Conservation (phyloP, 2,329 filamentous ascomycete genomes). For the Fusarium tupiense region DNA sequence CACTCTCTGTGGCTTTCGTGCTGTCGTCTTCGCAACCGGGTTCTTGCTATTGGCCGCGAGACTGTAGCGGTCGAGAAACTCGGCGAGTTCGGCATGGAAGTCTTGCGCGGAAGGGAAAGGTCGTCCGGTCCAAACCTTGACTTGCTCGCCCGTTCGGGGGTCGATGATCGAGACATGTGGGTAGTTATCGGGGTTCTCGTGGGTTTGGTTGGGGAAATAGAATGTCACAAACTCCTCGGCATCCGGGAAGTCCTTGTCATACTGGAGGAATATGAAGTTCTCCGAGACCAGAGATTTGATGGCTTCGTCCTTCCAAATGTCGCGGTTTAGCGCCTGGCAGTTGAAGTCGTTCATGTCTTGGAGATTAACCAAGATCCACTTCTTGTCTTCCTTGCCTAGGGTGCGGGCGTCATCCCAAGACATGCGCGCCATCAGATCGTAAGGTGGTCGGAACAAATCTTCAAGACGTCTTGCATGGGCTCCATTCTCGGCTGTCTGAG, state of each 20-base stretch:
- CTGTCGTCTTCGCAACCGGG: conserved; percentile 75
- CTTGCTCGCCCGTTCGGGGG: conserved; percentile 93
- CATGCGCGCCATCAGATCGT: conserved; percentile 83
- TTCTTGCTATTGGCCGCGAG: conserved; percentile 90
- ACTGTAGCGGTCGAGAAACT: conserved; percentile 98
- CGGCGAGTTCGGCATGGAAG: conserved; percentile 90
- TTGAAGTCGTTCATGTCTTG: conserved; percentile 94
- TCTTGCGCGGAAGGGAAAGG: conserved; percentile 80
- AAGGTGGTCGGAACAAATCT: conserved; percentile 91
- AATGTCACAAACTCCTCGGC: conserved; percentile 87
- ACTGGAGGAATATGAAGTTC: conserved; percentile 96
- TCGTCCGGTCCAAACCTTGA: conserved; percentile 92
- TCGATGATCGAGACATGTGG: conserved; percentile 97
- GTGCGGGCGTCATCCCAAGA: conserved; percentile 87
- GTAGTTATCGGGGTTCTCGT: conserved; percentile 88
- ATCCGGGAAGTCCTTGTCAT: conserved; percentile 83
- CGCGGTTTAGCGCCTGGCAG: conserved; percentile 92
- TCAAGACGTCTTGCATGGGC: conserved; percentile 82
- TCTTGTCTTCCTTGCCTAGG: conserved; percentile 85
- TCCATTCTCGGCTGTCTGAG: conserved; percentile 56
- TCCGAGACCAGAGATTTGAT: conserved; percentile 85
- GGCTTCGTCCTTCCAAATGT: conserved; percentile 90
- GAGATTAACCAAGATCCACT: conserved; percentile 96
- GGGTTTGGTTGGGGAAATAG: conserved; percentile 77
- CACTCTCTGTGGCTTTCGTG: conserved; percentile 73